phyloP scores from a whole-genome alignment of 2,329 filamentous ascomycete species.

The Claviceps spartinae region DNA sequence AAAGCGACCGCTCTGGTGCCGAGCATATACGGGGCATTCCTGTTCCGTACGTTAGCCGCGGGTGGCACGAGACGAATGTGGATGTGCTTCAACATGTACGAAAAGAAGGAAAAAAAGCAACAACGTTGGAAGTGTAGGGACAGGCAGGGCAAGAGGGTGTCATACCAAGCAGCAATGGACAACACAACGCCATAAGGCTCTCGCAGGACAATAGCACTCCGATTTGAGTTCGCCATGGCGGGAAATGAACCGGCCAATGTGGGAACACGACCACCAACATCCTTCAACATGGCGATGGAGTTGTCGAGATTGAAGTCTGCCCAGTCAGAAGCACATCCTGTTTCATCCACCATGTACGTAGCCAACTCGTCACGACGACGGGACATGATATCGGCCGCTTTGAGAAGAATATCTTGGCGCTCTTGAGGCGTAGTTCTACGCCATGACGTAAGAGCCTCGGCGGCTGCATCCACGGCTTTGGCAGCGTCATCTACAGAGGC shows the following conservation, averaged over 20 bases:
- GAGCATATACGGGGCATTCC: constrained; percentile 45
- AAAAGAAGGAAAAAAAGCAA: background rate
- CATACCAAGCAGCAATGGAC: constrained; percentile 68
- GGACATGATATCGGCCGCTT: constrained; percentile 52
- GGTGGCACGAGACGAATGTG: background rate
- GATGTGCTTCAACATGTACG: background rate
- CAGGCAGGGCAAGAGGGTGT: background rate
- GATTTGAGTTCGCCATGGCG: constrained; percentile 14
- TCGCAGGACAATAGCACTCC: constrained; percentile 49
- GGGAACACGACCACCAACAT: constrained; percentile 29
- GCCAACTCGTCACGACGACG: constrained; percentile 45
- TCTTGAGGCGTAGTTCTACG: constrained; percentile 42
- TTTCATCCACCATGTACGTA: constrained; percentile 42
- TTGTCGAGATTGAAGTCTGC: constrained; percentile 24
- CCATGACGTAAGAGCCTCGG: constrained; percentile 59
- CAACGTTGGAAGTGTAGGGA: background rate
- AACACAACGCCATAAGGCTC: constrained; percentile 71
- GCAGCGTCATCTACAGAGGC: constrained; percentile 43
- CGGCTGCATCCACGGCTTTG: constrained; percentile 38
- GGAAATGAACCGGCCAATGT: constrained; percentile 26
- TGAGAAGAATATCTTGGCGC: constrained; percentile 57
- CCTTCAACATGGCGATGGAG: constrained; percentile 25
- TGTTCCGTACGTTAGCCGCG: constrained; percentile 12
- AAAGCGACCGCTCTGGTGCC: constrained; percentile 41
- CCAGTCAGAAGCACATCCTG: constrained; percentile 26